These are phyloP conservation scores for Corniculantispora saksenae DNA, from an alignment of 2,329 filamentous ascomycete genomes.

Conservation along the genomic window DNA sequence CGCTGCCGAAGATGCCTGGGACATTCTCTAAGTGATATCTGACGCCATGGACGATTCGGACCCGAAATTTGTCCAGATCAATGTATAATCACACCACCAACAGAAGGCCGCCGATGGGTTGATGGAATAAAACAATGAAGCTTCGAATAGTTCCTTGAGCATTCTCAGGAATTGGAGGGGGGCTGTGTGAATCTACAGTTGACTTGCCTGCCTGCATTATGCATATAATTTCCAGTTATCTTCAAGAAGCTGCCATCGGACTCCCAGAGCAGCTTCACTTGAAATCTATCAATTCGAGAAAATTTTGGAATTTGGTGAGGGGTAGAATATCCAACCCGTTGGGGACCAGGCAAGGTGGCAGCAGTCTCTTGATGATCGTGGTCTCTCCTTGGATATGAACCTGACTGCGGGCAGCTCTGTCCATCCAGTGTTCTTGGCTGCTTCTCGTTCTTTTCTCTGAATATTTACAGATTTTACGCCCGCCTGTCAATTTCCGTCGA, in stretches of 20 bases:
- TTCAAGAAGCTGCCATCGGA: background rate
- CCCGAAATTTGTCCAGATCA: background rate
- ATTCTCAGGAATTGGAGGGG: background rate
- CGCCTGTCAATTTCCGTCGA: background rate
- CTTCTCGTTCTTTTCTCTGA: background rate
- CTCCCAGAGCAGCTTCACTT: background rate
- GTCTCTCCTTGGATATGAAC: background rate
- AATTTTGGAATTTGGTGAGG: background rate
- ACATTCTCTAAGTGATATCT: conserved; percentile 66
- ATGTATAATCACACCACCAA: background rate
- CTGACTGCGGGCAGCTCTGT: background rate
- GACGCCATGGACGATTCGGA: background rate
- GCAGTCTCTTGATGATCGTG: background rate
- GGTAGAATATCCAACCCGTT: background rate
- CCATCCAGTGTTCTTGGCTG: background rate
- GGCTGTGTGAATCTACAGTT: background rate
- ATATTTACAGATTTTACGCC: background rate
- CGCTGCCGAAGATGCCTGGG: conserved; percentile 94
- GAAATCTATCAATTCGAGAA: background rate
- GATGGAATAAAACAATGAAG: background rate
- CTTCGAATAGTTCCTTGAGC: background rate
- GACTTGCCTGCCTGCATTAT: background rate
- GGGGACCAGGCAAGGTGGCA: background rate
- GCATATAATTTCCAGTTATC: background rate
- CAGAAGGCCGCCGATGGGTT: background rate